Conservation (phyloP, 2,329 filamentous ascomycete species). For the Uncinocarpus reesii region DNA sequence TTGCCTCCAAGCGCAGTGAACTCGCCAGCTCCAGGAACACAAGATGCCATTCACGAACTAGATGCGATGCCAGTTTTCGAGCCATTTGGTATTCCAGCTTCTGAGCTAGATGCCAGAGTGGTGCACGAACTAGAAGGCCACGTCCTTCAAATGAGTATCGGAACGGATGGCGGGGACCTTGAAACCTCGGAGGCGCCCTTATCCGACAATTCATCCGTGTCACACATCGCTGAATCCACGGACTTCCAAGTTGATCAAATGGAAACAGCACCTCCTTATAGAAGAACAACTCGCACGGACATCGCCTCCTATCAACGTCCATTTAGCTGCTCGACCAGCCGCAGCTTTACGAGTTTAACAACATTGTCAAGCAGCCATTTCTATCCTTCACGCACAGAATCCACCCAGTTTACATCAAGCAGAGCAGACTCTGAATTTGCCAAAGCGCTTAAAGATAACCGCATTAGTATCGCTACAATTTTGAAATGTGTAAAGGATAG, state of each 20-base stretch:
- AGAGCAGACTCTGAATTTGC: neutral
- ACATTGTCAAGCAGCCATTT: neutral
- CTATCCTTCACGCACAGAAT: neutral
- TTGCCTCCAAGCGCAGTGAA: neutral
- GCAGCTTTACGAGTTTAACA: constrained; percentile 2
- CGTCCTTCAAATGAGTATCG: neutral
- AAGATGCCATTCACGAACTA: neutral
- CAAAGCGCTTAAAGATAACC: constrained; percentile 1
- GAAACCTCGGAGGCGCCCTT: neutral
- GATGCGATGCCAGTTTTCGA: neutral
- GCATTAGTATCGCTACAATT: neutral
- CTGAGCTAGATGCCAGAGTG: neutral
- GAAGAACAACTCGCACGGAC: neutral
- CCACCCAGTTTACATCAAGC: neutral
- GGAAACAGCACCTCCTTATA: neutral
- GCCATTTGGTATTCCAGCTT: neutral
- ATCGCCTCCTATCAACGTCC: neutral
- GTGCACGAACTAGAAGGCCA: constrained; percentile 3
- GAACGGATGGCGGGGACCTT: too few relatives aligned
- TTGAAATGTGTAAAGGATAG: neutral
- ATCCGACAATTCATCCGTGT: neutral
- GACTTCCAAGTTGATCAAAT: neutral
- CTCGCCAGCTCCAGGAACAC: neutral
- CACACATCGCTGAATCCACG: neutral
- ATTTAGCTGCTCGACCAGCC: neutral